These are phyloP conservation scores for Aspergillus amoenus DNA, from an alignment of 2,329 filamentous ascomycete species.

Conservation along the genomic window DNA sequence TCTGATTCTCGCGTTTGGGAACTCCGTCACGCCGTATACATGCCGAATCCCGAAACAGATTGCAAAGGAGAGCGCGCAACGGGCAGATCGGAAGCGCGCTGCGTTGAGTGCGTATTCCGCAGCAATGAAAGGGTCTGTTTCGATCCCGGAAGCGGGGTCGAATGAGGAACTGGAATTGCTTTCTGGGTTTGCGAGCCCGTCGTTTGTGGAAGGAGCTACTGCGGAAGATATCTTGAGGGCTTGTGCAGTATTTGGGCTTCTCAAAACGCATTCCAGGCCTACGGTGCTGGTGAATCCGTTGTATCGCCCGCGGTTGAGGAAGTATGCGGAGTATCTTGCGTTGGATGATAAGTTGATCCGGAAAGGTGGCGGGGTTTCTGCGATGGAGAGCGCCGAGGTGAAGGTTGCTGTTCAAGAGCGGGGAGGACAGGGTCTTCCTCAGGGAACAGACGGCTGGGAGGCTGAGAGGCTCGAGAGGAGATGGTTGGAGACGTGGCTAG, in stretches of 20 bases:
- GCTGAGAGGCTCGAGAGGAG: slow-evolving; percentile 32
- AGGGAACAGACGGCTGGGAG: slow-evolving; percentile 21
- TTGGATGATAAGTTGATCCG: slow-evolving; percentile 70
- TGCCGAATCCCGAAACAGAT: slow-evolving; percentile 81
- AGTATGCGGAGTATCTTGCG: slow-evolving; percentile 62
- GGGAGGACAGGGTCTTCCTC: slow-evolving; percentile 47
- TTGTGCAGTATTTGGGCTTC: slow-evolving; percentile 35
- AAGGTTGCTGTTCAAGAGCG: slow-evolving; percentile 69
- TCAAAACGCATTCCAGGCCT: slow-evolving; percentile 42
- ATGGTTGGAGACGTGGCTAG: slow-evolving; percentile 40
- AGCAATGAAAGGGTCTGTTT: slow-evolving; percentile 14
- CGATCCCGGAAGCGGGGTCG: slow-evolving; percentile 16
- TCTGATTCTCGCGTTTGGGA: slow-evolving; percentile 68
- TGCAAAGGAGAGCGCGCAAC: slow-evolving; percentile 51
- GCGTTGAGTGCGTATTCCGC: slow-evolving; percentile 27
- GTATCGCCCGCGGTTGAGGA: slow-evolving; percentile 54
- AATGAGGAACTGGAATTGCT: slow-evolving; percentile 32
- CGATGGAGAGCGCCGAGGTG: slow-evolving; percentile 64
- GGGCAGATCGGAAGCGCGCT: slow-evolving; percentile 46
- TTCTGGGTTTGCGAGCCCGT: slow-evolving; percentile 20
- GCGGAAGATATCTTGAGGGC: slow-evolving; percentile 30
- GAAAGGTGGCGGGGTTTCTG: slow-evolving; percentile 59
- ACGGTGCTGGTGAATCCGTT: slow-evolving; percentile 41
- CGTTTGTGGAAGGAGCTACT: slow-evolving; percentile 22
- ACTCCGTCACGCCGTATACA: slow-evolving; percentile 70